Conservation (phyloP, 2,329 filamentous ascomycete species). For the Aureobasidium lini region DNA sequence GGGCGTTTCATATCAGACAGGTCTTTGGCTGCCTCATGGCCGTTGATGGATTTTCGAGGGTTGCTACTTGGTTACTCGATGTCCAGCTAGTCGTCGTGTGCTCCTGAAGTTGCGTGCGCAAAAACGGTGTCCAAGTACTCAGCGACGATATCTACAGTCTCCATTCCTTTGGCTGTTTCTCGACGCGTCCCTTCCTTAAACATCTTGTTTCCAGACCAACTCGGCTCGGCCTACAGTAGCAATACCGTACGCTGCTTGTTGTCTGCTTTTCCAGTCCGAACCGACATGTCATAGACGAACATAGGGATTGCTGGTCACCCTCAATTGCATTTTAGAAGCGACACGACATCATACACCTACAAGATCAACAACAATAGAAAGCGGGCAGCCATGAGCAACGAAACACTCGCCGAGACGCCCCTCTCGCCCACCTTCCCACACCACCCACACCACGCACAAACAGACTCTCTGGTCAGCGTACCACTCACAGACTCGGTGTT, state of each 20-base stretch:
- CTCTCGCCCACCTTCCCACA: neutral
- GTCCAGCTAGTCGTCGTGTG: neutral
- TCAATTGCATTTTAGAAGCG: neutral
- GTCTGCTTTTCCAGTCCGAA: neutral
- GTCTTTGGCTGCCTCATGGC: neutral
- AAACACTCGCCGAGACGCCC: neutral
- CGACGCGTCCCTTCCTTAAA: slow-evolving; percentile 10
- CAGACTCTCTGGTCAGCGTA: slow-evolving; percentile 15
- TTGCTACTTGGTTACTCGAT: slow-evolving; percentile 10
- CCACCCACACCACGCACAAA: neutral
- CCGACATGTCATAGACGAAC: slow-evolving; percentile 14
- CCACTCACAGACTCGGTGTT: slow-evolving; percentile 10
- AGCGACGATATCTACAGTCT: slow-evolving; percentile 7
- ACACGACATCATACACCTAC: neutral
- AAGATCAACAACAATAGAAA: neutral
- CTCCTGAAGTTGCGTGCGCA: slow-evolving; percentile 8
- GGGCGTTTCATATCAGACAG: slow-evolving; percentile 7
- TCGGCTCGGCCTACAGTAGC: neutral
- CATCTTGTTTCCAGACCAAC: neutral
- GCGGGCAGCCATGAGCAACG: neutral
- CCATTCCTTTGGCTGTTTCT: slow-evolving; percentile 14
- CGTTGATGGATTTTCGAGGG: neutral
- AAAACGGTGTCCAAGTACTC: neutral
- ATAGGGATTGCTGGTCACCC: slow-evolving; percentile 14
- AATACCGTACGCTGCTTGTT: slow-evolving; percentile 8